Evolutionary conservation across 345 rosid species (phyloP), one percentile per base, ranked within the genome.

Genomic region (Eucalyptus tenuipes): DNA sequence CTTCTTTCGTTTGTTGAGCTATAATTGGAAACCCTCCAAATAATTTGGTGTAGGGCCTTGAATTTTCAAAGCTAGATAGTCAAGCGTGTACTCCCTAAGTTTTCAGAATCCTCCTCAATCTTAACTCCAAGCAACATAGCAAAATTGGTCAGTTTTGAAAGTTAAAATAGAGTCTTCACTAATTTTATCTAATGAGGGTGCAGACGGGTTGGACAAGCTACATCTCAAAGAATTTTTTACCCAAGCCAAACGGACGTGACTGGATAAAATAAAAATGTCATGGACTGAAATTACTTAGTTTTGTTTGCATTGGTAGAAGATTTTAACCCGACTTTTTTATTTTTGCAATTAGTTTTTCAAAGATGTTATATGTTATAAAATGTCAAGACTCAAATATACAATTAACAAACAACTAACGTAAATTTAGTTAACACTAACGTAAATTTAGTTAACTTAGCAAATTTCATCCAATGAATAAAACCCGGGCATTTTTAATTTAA

Each of bases 181-280:
- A 7, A 68, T 68, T 68, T 68, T 6, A 37, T 68, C 44, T 68
- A 40, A 22, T 20, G 47, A 20, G 47, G 15, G 27, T 75, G 82
- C 7, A 37, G 24, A 75, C 4, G 3, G 82, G 27, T 37, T 42
- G 24, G 14, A 37, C 7, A 37, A 4, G 14, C 27, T 10, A 5
- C 8, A 2, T 37, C 14, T 37, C 27, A 13, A 6, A 2, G 8
- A 20, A 20, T 5, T 37, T 18, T 71, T 18, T 6, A 71, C 45
- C 14, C 8, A 0, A 11, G 45, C 27, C 27, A 11, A 71, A 37
- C 2, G 40, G 2, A 71, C 22, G 1, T 71, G 2, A 37, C 0
- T 3, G 40, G 24, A 33, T 40, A 31, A 71, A 71, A 33, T 22
- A 33, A 71, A 71, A 71, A 31, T 31, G 22, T 18, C 44, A 0